Base-by-base conservation (phyloP, 2,329 filamentous ascomycete species). In the Purpureocillium takamizusanense region DNA sequence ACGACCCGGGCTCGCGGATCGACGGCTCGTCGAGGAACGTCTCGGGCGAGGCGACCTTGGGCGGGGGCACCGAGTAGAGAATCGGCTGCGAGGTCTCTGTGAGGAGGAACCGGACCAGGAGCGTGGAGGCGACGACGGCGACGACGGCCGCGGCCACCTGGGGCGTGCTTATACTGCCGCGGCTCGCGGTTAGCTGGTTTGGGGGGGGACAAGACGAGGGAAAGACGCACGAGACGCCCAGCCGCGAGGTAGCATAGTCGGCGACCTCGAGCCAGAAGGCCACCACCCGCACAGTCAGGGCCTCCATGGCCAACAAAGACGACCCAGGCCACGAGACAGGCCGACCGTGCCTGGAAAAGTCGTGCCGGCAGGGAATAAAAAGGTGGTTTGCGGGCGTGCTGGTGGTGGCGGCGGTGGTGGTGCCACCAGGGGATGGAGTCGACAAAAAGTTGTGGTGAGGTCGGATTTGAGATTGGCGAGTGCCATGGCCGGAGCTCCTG, bases 1-100 rank as follows among this genome's bases (percentile, higher is more conserved):
- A 72, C 30, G 78, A 78, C 13, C 78, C 79, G 1, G 76, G 57
- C n/a, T 76, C 70, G 62, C 81, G 83, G 55, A 87, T 67, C 14
- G 67, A 69, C 2, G 81, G 71, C 28, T 71, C 56, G 12, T 79
- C 68, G 28, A 87, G 66, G 27, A 76, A 65, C 47, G 70, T 67
- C 35, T 71, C 67, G 40, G 74, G 69, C 56, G 70, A 65, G 38
- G 78, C 76, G 46, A 74, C 60, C 56, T 76, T 74, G n/a, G 83
- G 81, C 31, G 72, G 51, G 5, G 76, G 69, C 23, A 87, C 72
- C 33, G 60, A 62, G 61, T 84, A 88, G 27, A 64, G 65, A 31
- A 77, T 71, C 8, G 72, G 63, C 38, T 64, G 61, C 31, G 49
- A 43, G 11, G 58, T 53, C 39, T 61, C 55, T 33, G 51, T 48